Percentiles rank a stretch among this genome's conserved stretches.
Conservation (phyloP, 352 stramenopile species). For the Phytophthora constricta region DNA sequence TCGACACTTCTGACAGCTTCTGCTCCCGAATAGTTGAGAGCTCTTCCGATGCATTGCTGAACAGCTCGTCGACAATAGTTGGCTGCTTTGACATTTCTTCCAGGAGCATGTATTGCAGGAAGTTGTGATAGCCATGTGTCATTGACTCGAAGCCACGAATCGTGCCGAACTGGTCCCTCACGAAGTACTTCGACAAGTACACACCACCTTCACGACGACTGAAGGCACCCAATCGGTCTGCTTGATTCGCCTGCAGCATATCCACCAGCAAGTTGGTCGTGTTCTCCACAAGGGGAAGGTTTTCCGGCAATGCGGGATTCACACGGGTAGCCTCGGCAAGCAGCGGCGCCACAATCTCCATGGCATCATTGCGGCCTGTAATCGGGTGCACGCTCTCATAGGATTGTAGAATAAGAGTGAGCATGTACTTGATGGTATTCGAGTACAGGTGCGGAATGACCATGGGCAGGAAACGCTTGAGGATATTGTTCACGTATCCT, state of each 20-base stretch:
- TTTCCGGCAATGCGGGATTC: constrained; percentile 42
- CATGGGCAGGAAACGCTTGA: constrained; percentile 77
- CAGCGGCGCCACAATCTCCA: constrained; percentile 81
- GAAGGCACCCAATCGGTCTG: constrained; percentile 83
- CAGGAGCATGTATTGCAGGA: constrained; percentile 89
- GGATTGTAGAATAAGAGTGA: constrained; percentile 87
- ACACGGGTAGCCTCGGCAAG: constrained; percentile 63
- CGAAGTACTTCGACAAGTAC: constrained; percentile 90
- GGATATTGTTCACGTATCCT: constrained; percentile 83
- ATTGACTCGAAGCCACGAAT: constrained; percentile 89
- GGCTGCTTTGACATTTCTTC: constrained; percentile 86
- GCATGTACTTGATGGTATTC: constrained; percentile 92
- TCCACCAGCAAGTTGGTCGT: constrained; percentile 81
- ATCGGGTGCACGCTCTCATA: constrained; percentile 91
- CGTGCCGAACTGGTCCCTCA: constrained; percentile 88
- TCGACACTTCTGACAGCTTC: constrained; percentile 58
- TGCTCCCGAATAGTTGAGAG: constrained; percentile 59
- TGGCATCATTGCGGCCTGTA: constrained; percentile 86
- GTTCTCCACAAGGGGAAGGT: constrained; percentile 72
- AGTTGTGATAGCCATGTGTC: constrained; percentile 91
- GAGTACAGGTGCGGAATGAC: constrained; percentile 88
- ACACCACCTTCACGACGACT: constrained; percentile 81
- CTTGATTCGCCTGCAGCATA: constrained; percentile 89
- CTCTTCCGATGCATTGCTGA: constrained; percentile 70
- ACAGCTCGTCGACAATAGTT: constrained; percentile 69